These are phyloP conservation scores for Pyrenopolyporus hunteri DNA, from an alignment of 495 filamentous ascomycete genomes.

Conservation along the genomic window DNA sequence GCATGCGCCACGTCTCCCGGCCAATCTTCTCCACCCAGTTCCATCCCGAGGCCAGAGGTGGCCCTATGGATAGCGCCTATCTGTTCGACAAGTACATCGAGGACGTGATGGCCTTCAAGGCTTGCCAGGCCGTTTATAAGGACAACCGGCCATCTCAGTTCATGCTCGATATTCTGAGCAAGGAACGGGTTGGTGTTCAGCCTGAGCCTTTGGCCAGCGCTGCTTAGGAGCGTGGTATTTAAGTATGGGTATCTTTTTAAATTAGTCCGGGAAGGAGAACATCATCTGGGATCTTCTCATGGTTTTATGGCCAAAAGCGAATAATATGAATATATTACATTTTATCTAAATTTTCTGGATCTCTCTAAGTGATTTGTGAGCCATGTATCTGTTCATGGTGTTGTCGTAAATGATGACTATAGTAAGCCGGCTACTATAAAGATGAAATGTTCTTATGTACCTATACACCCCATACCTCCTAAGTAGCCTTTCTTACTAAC, in stretches of 20 bases:
- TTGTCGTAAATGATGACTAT: no score
- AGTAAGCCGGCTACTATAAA: no score
- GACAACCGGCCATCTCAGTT: slow-evolving; percentile 85
- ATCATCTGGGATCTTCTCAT: no score
- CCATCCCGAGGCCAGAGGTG: slow-evolving; percentile 97
- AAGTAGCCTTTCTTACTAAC: no score
- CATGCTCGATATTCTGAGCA: slow-evolving; percentile 86
- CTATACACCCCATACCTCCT: no score
- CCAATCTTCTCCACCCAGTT: slow-evolving; percentile 99
- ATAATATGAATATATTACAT: no score
- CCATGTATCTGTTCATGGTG: no score
- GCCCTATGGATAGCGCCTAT: slow-evolving; percentile 90
- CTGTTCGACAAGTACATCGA: slow-evolving; percentile 96
- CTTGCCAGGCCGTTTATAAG: slow-evolving; percentile 70
- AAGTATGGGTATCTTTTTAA: slow-evolving; percentile 8
- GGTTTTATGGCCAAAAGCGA: no score
- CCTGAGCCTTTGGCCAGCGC: slow-evolving; percentile 60
- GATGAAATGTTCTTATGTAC: no score
- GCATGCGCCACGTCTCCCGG: slow-evolving; percentile 91
- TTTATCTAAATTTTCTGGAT: no score
- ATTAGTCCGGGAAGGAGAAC: no score
- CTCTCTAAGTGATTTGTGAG: no score
- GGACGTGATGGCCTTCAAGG: slow-evolving; percentile 87
- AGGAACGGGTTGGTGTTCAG: slow-evolving; percentile 91
- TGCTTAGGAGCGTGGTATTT: slow-evolving; percentile 34